Percentiles rank a stretch among this genome's conserved stretches.
phyloP scores from a whole-genome alignment of 768 basidiomycete genomes.

The Tulasnella sp. region DNA sequence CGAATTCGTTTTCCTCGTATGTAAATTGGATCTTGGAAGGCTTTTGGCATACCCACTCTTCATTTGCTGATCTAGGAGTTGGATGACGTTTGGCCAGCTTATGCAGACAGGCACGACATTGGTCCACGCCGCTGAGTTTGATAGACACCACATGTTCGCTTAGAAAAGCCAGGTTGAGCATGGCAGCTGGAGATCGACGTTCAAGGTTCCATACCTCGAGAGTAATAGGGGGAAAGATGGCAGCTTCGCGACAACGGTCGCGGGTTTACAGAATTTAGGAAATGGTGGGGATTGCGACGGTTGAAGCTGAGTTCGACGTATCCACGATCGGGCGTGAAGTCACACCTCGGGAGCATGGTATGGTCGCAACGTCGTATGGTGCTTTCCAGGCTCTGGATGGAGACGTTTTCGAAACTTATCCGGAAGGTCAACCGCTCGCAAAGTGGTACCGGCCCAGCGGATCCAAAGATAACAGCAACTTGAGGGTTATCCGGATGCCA shows the following conservation, averaged over 20 bases:
- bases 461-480: neutral
- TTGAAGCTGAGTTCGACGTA: neutral
- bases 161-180: neutral
- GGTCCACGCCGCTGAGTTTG: neutral
- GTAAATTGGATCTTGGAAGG: neutral
- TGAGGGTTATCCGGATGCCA: neutral
- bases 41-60: neutral
- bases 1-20: neutral
- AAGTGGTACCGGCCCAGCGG: too few species aligned
- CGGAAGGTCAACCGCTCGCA: neutral
- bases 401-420: neutral
- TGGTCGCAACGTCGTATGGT: too few species aligned
- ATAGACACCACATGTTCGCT: too few species aligned
- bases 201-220: neutral
- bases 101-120: neutral
- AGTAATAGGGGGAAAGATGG: neutral
- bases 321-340: too few species aligned
- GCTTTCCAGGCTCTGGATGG: neutral
- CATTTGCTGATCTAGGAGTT: neutral
- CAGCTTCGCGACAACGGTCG: neutral
- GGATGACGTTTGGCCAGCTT: neutral
- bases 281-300: neutral
- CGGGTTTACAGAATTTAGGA: neutral
- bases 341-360: too few species aligned
- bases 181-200: neutral